A percentile compares a stretch with the other conserved stretches of the same genome.
Evolutionary conservation across 202 grass and related monocot species (phyloP).

Genomic region (Miscanthus sacchariflorus): DNA sequence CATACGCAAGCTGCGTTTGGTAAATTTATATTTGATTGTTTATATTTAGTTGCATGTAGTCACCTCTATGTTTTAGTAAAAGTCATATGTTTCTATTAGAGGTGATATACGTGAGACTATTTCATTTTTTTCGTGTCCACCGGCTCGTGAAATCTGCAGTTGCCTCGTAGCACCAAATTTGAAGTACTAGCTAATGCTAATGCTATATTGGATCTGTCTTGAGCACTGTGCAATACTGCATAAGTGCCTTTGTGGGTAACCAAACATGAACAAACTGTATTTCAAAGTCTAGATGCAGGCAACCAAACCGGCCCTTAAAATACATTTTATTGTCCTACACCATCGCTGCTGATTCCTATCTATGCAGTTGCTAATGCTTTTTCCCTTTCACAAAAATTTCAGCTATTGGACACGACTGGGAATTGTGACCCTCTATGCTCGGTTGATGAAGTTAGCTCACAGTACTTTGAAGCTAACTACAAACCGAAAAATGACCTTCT

Average conservation of each 20-base stretch:
- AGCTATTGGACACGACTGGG: slow-evolving; percentile 65
- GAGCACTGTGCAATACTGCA: not conserved
- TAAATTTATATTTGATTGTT: not conserved
- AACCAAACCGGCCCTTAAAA: not conserved
- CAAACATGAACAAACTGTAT: not conserved
- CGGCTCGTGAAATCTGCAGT: not conserved
- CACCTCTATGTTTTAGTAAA: not conserved
- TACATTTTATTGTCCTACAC: not conserved
- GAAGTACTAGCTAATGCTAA: not conserved
- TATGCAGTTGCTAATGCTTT: slow-evolving; percentile 29
- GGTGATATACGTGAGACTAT: not conserved
- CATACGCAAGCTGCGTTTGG: no score
- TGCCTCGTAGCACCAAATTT: not conserved
- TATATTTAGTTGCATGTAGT: not conserved
- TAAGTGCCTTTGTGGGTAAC: not conserved
- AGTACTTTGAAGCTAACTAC: slow-evolving; percentile 82
- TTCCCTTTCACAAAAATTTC: slow-evolving; percentile 50
- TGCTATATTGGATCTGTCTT: not conserved
- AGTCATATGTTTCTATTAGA: not conserved
- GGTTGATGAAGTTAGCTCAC: slow-evolving; percentile 85
- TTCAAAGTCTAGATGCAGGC: not conserved
- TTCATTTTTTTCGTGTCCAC: not conserved
- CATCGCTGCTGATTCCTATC: slow-evolving; percentile 25
- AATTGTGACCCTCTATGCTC: slow-evolving; percentile 96
- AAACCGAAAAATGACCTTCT: slow-evolving; percentile 83